Conservation (phyloP, 441 rosid species). For the Flueggea neowawraea region DNA sequence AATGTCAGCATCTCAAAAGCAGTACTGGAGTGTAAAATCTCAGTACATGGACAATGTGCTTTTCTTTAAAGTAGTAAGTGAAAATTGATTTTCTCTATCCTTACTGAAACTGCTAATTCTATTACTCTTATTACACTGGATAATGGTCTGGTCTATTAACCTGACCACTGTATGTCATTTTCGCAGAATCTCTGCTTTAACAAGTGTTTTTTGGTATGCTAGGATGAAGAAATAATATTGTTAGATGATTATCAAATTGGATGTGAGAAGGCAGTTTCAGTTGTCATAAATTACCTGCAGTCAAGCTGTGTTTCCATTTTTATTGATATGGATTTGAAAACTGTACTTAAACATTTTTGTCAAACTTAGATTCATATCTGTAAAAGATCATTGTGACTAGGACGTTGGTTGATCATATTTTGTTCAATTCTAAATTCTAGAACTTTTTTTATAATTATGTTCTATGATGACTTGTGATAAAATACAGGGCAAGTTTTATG, state of each 20-base stretch:
- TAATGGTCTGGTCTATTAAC: not conserved
- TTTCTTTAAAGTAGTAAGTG: conserved; percentile 98
- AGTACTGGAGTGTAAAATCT: conserved; percentile 85
- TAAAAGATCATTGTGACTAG: not conserved
- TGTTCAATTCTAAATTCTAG: not conserved
- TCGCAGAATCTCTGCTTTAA: not conserved
- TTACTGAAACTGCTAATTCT: too few species aligned
- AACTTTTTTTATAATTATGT: conserved; percentile 9
- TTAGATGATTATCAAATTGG: not conserved
- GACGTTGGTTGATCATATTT: not conserved
- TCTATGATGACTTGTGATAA: conserved; percentile 7
- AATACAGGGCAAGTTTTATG: conserved; percentile 86
- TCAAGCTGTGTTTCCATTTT: too few species aligned
- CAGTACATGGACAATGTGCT: conserved; percentile 89
- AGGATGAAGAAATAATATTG: too few species aligned
- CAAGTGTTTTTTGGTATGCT: not conserved
- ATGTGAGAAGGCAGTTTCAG: not conserved
- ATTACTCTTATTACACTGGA: not conserved
- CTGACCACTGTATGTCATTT: not conserved
- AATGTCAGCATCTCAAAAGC: conserved; percentile 94
- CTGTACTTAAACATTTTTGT: not conserved
- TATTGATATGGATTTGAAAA: not conserved
- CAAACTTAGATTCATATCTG: not conserved
- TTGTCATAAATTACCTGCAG: not conserved
- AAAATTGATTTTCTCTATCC: conserved; percentile 2